Evolutionary conservation across 345 rosid species (phyloP).

Genomic region (Syzygium jambos): DNA sequence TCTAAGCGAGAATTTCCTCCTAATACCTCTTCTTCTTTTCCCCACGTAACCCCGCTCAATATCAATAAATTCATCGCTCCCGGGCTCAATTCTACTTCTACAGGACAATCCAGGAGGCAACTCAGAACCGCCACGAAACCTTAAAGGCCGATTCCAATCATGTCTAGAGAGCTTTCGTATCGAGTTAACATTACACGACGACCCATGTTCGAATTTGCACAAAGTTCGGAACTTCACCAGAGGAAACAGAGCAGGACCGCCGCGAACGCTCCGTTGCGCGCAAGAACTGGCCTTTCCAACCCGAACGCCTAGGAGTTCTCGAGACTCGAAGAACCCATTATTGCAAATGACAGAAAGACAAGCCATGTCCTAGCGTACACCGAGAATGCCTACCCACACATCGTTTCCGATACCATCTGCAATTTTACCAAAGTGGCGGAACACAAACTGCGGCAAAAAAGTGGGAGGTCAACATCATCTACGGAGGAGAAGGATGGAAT

Average conservation of each 20-base stretch:
- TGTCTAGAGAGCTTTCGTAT: constrained; percentile 20
- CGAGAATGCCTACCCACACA: background rate
- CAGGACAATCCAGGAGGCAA: constrained; percentile 26
- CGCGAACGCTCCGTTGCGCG: constrained; percentile 12
- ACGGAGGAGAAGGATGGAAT: background rate
- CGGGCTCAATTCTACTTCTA: constrained; percentile 28
- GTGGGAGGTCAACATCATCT: too few species aligned
- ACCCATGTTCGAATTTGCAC: constrained; percentile 16
- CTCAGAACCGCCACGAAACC: constrained; percentile 21
- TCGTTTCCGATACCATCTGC: background rate
- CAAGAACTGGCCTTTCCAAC: constrained; percentile 16
- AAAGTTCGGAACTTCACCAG: constrained; percentile 7
- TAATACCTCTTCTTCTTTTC: constrained; percentile 14
- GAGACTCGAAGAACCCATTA: constrained; percentile 29
- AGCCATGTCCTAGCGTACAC: constrained; percentile 30
- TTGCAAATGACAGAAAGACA: constrained; percentile 43
- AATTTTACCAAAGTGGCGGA: background rate
- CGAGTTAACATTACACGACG: constrained; percentile 21
- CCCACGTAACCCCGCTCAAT: constrained; percentile 16
- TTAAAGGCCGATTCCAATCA: constrained; percentile 8
- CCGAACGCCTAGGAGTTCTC: constrained; percentile 10
- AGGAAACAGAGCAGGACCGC: constrained; percentile 11
- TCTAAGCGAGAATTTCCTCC: constrained; percentile 47
- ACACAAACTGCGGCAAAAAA: background rate
- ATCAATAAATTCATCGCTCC: constrained; percentile 21